Evolutionary conservation across 129 eudicot species (phyloP).

Genomic region (Lactuca saligna): DNA sequence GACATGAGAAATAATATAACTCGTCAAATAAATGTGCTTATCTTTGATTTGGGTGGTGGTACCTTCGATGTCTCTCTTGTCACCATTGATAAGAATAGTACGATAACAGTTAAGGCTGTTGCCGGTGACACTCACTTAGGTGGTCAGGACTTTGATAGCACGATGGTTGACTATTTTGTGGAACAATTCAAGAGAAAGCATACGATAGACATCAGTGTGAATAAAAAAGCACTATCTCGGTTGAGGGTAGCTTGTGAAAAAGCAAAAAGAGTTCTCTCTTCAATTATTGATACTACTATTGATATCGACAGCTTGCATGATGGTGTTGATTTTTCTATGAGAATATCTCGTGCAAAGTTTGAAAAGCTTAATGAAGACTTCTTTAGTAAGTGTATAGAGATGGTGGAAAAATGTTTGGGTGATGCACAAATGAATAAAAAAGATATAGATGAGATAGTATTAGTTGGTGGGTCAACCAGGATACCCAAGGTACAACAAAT

Average conservation of each 20-base stretch:
- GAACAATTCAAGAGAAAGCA: constrained; percentile 40
- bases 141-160: not conserved
- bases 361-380: no score
- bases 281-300: not conserved
- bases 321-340: not conserved
- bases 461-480: not conserved
- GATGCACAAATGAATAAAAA: constrained; percentile 1
- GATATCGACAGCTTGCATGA: not conserved
- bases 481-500: not conserved
- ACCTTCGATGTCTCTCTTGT: not conserved
- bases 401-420: not conserved
- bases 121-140: constrained; percentile 41
- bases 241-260: constrained; percentile 49
- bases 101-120: constrained; percentile 35
- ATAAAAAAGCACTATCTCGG: constrained; percentile 38
- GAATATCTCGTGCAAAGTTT: no score
- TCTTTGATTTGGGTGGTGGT: not conserved
- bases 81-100: constrained; percentile 20
- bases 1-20: not conserved
- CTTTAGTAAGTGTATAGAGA: no score
- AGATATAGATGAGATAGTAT: not conserved
- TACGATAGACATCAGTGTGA: constrained; percentile 33
- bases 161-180: constrained; percentile 38
- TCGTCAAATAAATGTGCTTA: constrained; percentile 13
- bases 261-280: constrained; percentile 31